These are phyloP conservation scores for Metschnikowia proteae DNA, from an alignment of 805 yeast genomes.

Conservation along the genomic window DNA sequence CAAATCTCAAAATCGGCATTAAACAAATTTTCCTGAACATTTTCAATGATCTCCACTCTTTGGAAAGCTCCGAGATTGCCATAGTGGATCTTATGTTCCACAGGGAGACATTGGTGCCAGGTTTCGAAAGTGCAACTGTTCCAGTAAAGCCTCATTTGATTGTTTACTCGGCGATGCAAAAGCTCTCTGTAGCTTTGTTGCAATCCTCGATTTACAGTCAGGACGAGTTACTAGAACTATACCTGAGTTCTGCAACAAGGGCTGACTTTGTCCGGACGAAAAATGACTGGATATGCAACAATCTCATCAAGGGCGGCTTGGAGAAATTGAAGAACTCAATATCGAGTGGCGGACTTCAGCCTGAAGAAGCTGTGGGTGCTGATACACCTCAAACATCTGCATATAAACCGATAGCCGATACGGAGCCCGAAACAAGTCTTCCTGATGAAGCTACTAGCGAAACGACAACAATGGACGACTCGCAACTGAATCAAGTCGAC, in stretches of 20 bases:
- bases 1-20: background rate
- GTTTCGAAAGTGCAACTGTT: slow-evolving; percentile 8
- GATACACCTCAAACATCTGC: background rate
- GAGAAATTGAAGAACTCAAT: background rate
- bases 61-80: background rate
- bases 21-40: background rate
- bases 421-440: background rate
- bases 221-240: slow-evolving; percentile 19
- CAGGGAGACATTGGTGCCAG: background rate
- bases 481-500: background rate
- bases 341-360: background rate
- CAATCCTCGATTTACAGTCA: slow-evolving; percentile 7
- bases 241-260: slow-evolving; percentile 18
- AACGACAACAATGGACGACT: background rate
- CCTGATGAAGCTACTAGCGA: background rate
- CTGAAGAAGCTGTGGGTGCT: background rate
- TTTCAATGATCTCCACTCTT: background rate
- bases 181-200: slow-evolving; percentile 9
- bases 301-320: background rate
- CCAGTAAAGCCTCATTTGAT: slow-evolving; percentile 14
- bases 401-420: background rate
- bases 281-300: slow-evolving; percentile 27
- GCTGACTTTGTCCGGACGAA: slow-evolving; percentile 24
- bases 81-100: background rate
- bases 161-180: slow-evolving; percentile 11